Evolutionary conservation across 2,329 filamentous ascomycete species (phyloP), one percentile per base, ranked within the genome.

Genomic region (Cladosporium colombiae): DNA sequence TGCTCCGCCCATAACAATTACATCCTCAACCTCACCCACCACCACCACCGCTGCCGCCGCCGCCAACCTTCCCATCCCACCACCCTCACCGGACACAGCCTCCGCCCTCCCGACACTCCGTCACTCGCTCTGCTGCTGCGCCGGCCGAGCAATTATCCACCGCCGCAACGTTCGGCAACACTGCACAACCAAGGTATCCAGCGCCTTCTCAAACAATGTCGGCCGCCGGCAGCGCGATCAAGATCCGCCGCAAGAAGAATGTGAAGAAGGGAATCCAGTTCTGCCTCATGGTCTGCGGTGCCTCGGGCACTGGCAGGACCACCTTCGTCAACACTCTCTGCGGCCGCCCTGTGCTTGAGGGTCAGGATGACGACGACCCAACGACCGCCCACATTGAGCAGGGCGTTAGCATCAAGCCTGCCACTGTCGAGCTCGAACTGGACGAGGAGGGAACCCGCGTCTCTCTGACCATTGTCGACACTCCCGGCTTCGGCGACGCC

Each of bases 261-360:
- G 94, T 99, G 84, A 97, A 97, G 91, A 97, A 97, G 88, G 95
- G 95, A 79, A 98, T 99, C 79, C 95, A 99, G 86, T 99, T 99
- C 86, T 98, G 93, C 82, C 83, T 99, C 88, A 99, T 99, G 95
- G 95, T 99, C 77, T 98, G 95, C 80, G 95, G 95, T 85, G 95
- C 95, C 79, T 98, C 94, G 75, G 95, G 95, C 81, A 98, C 95
- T 82, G 95, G 95, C 78, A 91, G 95, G 79, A 99, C 95, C 71
- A 99, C 95, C 76, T 99, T 99, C 77, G 95, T 99, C 82, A 99
- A 99, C 86, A 99, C 95, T 62, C 92, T 99, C 73, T 99, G 95
- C 84, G 92, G 93, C 79, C 93, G 97, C 86, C 87, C 89, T 76
- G 95, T 99, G 63, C 88, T 99, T 71, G 83, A 88, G 73, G 90